Percentiles rank a stretch among this genome's conserved stretches.
phyloP scores from a whole-genome alignment of 2,329 filamentous ascomycete genomes.

The Alternaria dauci region DNA sequence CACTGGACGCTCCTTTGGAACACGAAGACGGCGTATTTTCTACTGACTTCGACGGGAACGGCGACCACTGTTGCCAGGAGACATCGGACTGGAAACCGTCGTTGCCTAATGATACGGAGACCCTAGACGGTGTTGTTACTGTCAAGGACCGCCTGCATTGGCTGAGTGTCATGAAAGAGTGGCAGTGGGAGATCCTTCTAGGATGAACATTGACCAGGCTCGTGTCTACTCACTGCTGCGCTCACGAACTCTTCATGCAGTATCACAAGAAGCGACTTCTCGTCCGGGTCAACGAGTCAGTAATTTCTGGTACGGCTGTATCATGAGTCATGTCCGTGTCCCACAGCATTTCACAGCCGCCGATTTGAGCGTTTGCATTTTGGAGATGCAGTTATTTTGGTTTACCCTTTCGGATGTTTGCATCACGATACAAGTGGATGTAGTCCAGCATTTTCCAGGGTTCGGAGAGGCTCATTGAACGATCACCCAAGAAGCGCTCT shows the following conservation, averaged over 20 bases:
- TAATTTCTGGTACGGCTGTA: background rate
- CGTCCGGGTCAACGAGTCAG: background rate
- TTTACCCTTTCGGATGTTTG: background rate
- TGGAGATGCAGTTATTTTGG: background rate
- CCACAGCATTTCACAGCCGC: background rate
- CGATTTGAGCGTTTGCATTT: background rate
- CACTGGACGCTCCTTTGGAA: slow-evolving; percentile 27
- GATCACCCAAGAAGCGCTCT: background rate
- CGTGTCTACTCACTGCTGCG: background rate
- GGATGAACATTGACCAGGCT: slow-evolving; percentile 20
- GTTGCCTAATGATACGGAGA: slow-evolving; percentile 35
- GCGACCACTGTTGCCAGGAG: slow-evolving; percentile 32
- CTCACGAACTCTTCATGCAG: background rate
- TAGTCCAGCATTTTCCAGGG: background rate
- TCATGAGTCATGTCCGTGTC: background rate
- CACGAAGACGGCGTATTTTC: slow-evolving; percentile 32
- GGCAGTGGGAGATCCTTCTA: slow-evolving; percentile 67
- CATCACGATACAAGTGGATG: background rate
- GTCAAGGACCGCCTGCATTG: slow-evolving; percentile 73
- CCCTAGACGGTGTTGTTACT: slow-evolving; percentile 67
- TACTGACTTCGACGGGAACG: slow-evolving; percentile 27
- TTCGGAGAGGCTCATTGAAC: background rate
- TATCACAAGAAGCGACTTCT: background rate
- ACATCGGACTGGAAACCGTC: background rate
- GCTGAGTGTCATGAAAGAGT: slow-evolving; percentile 76